Base-by-base conservation (phyloP, 1,284 basidiomycete species). In the Phellopilus nigrolimitatus region DNA sequence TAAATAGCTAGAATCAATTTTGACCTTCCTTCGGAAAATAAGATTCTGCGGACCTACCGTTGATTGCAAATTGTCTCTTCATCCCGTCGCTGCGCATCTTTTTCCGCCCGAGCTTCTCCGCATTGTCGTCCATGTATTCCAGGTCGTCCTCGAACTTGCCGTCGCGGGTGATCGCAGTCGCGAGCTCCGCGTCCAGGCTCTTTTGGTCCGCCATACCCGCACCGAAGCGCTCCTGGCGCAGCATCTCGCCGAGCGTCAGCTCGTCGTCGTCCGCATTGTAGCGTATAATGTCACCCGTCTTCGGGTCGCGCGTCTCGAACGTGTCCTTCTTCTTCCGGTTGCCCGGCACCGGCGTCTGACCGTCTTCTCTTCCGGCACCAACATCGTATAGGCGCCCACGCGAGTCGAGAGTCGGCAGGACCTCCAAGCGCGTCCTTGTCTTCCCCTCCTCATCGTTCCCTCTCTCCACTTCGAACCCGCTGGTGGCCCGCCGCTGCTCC, bases 111-210 rank as follows among this genome's bases (percentile, higher is more conserved):
- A 99, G 77, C 58, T 83, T 86, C 61, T 97, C 94, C 0, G 92
- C 93, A 65, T 97, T 95, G 57, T 98, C 95, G 59, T 99, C 97
- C 59, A 97, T 88, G 61, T 98, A 97, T 44, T 98, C 95, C 19
- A 94, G 70, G 63, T 94, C 80, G 60, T 87, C 89, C 71, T 91
- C 71, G 66, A 92, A 99, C 57, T 86, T 86, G 2, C 82, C 83
- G 67, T 99, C 95, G 2, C 81, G 77, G 69, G 90, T 84, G 55
- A 99, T 93, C 12, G 90, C 87, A 40, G 77, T 71, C 0, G 95
- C 95, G 60, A 97, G 84, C 65, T 95, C 88, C 15, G 84, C 83
- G 64, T 99, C 95, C 54, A 95, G 70, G 61, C 93, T 78, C 73
- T 97, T 97, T 70, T 95, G 89, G 66, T 94, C 91, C 2, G 82